These are phyloP conservation scores for Elasticomyces elasticus DNA, from an alignment of 495 filamentous ascomycete species.

Conservation along the genomic window DNA sequence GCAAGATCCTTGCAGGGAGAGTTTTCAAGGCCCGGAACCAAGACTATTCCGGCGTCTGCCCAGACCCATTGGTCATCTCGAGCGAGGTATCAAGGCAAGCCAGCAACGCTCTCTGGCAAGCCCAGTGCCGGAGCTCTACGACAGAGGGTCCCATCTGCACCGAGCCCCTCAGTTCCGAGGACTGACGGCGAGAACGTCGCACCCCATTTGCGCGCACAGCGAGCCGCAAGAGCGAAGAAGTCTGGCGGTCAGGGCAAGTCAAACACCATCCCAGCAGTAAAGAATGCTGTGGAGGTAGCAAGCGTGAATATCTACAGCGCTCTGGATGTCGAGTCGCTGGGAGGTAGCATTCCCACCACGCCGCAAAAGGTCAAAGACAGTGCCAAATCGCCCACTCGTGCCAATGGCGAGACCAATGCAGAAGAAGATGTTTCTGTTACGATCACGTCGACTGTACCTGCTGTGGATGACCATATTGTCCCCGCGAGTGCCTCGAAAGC, in stretches of 20 bases:
- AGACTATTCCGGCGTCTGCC: too few relatives aligned
- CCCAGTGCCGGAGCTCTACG: background rate
- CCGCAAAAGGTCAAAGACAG: background rate
- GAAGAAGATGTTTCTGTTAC: too few relatives aligned
- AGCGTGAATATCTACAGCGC: background rate
- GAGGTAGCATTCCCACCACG: background rate
- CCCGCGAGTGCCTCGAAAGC: background rate
- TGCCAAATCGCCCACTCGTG: background rate
- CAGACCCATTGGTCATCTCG: too few relatives aligned
- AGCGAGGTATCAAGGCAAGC: too few relatives aligned
- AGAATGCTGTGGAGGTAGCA: background rate
- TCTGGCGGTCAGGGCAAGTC: background rate
- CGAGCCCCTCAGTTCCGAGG: background rate
- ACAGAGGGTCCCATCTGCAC: background rate
- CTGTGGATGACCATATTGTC: background rate
- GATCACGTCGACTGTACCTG: background rate
- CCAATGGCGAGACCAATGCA: background rate
- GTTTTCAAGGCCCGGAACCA: too few relatives aligned
- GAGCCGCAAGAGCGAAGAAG: background rate
- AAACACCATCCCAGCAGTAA: background rate
- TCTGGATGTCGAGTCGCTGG: background rate
- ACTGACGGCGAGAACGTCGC: background rate
- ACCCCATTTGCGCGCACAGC: background rate
- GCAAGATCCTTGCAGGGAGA: too few relatives aligned
- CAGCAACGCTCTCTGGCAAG: too few relatives aligned